phyloP scores from a whole-genome alignment of 768 basidiomycete species.

The Collybiopsis luxurians region DNA sequence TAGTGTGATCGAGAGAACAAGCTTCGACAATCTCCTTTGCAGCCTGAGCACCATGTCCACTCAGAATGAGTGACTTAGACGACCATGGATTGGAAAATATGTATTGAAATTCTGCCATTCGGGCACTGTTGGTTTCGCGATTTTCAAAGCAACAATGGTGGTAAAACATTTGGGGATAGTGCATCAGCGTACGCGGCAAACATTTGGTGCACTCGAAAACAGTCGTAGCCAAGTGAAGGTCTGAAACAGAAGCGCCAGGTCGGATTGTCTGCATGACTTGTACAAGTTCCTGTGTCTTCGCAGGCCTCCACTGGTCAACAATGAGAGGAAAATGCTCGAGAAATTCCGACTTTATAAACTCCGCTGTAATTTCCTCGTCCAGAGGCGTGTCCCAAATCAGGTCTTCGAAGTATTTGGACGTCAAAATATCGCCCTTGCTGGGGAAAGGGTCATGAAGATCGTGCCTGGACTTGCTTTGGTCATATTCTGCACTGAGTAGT shows the following conservation, averaged over 20 bases:
- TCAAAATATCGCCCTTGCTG: no score
- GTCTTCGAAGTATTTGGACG: no score
- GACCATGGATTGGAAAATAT: neutral
- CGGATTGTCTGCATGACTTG: neutral
- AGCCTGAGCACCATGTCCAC: neutral
- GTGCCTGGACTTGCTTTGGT: no score
- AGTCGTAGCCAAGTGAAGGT: neutral
- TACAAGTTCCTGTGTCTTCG: neutral
- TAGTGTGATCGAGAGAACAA: neutral
- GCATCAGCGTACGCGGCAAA: neutral
- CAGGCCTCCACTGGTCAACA: neutral
- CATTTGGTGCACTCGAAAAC: neutral
- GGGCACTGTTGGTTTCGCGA: no score
- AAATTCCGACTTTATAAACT: neutral
- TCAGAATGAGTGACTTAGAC: neutral
- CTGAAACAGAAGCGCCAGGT: neutral
- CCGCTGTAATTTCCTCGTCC: neutral
- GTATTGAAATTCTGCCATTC: neutral
- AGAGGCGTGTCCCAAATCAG: neutral
- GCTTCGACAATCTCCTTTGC: neutral
- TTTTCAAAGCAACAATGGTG: neutral
- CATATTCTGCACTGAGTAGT: no score
- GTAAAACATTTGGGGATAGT: neutral
- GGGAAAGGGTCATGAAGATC: no score
- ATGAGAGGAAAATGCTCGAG: neutral